Base-by-base conservation (phyloP, 2,329 filamentous ascomycete genomes). In the Stachybotrys chartarum region DNA sequence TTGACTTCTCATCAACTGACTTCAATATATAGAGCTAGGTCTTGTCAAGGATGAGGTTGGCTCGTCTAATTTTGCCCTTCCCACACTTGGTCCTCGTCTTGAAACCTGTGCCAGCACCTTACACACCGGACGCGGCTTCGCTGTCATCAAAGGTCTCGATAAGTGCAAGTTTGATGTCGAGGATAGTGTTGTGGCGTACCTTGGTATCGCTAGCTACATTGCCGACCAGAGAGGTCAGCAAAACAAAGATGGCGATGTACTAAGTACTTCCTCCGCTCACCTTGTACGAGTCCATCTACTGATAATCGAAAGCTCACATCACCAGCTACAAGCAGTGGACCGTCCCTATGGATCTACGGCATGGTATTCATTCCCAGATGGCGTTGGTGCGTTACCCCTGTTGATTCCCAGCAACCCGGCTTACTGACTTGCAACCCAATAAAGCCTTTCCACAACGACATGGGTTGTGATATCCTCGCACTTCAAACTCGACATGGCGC, bases 131-230 rank as follows among this genome's bases (percentile, higher is more conserved):
- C 63, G 59, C 7, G 83, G 83, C 1, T 76, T 86, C 59, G 75
- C 75, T 51, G 72, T 85, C 8, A 64, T 87, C 45, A 75, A 76
- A 6, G 83, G 83, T 3, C 68, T 86, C 1, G 72, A 78, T 14
- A 70, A 77, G 1, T 61, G 68, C 3, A 68, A 65, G 1, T 79
- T 81, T 64, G 74, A 75, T 3, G 68, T 73, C 30, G 77, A 83
- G 58, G 81, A 86, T 53, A 80, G 79, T 54, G 66, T 80, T 16
- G 72, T 77, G 6, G 70, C 84, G 48, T 85, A 81, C 60, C 72
- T 84, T 5, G 83, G 80, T 0, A 66, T 86, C 11, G 74, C 82
- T 1, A 77, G 75, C 55, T 77, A 85, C 60, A 74, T 87, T 52
- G 83, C 78, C 1, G 73, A 79, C 44, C 72, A 77, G 50, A 74